Evolutionary conservation across 1,139 yeast species (phyloP), one percentile per base, ranked within the genome.

Genomic region (Candida frijolesensis): DNA sequence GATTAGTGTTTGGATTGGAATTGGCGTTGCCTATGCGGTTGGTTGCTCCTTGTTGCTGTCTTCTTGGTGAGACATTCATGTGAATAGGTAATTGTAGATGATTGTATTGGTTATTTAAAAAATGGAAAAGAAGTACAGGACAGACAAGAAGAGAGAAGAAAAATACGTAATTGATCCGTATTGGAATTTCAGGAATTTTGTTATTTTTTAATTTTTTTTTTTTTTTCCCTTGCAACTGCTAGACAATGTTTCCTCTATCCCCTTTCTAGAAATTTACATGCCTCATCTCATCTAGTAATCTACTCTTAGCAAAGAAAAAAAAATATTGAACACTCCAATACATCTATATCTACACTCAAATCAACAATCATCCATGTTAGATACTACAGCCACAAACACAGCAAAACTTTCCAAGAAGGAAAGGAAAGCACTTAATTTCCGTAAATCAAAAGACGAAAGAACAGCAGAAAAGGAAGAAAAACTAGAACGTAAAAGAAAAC

Each of bases 391-490:
- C 14, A 38, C 39, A 4, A 35, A 22, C 14, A 38, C 42, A 53
- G 55, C 46, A 19, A 66, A 67, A 65, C 74, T 89, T 39, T 85
- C 94, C 10, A 89, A 89, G 76, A 89, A 89, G 64, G 89, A 89
- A 67, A 76, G 78, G 53, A 89, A 89, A 68, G 94, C 96, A 5
- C 79, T 85, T 50, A 85, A 86, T 64, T 89, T 88, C 68, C 77
- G 84, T 57, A 76, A 74, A 60, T 53, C 70, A 16, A 72, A 64
- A 58, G 55, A 61, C 19, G 59, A 50, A 58, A 62, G 47, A 48
- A 56, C 53, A 30, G 55, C 55, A 8, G 66, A 57, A 33, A 73
- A 62, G 14, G 53, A 49, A 42, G 63, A 58, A 2, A 64, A 57
- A 32, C 41, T 48, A 49, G 49, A 46, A 40, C 52, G 40, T 25